Evolutionary conservation across 1,284 basidiomycete species (phyloP).

Genomic region (Leccinum pallidistipes): DNA sequence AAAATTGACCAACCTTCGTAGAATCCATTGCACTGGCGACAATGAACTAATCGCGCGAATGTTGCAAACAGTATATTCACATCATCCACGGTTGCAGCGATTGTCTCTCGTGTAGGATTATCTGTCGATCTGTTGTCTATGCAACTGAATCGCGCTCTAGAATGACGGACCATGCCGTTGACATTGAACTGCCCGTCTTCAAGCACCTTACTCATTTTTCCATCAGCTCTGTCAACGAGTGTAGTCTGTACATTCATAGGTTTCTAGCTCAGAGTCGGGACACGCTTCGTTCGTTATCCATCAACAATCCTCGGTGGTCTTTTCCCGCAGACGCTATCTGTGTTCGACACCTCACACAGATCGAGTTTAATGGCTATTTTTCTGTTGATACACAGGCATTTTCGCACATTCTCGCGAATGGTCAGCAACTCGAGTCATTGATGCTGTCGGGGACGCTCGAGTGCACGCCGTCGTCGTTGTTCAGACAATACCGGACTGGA

Average conservation of each 20-base stretch:
- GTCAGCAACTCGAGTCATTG: slow-evolving; percentile 62
- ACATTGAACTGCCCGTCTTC: slow-evolving; percentile 56
- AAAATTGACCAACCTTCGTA: slow-evolving; percentile 56
- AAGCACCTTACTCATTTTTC: slow-evolving; percentile 55
- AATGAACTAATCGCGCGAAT: slow-evolving; percentile 54
- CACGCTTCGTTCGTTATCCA: slow-evolving; percentile 52
- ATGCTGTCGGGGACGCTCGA: slow-evolving; percentile 54
- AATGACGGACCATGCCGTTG: slow-evolving; percentile 49
- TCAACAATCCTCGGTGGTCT: slow-evolving; percentile 56
- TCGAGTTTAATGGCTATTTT: slow-evolving; percentile 61
- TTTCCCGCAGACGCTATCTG: slow-evolving; percentile 55
- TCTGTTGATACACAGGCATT: slow-evolving; percentile 51
- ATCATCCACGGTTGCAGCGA: slow-evolving; percentile 51
- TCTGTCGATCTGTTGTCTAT: slow-evolving; percentile 1
- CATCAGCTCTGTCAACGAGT: slow-evolving; percentile 44
- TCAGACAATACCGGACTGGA: slow-evolving; percentile 40
- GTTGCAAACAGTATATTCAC: slow-evolving; percentile 50
- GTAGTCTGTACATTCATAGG: slow-evolving; percentile 40
- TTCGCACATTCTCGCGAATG: slow-evolving; percentile 56
- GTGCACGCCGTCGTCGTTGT: slow-evolving; percentile 48
- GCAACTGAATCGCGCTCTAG: slow-evolving; percentile 31
- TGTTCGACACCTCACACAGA: slow-evolving; percentile 60
- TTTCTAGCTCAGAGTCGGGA: slow-evolving; percentile 56
- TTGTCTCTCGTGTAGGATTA: slow-evolving; percentile 51
- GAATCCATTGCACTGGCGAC: slow-evolving; percentile 59